Evolutionary conservation across 768 basidiomycete genomes (phyloP).

Genomic region (Botryobasidium botryosum): DNA sequence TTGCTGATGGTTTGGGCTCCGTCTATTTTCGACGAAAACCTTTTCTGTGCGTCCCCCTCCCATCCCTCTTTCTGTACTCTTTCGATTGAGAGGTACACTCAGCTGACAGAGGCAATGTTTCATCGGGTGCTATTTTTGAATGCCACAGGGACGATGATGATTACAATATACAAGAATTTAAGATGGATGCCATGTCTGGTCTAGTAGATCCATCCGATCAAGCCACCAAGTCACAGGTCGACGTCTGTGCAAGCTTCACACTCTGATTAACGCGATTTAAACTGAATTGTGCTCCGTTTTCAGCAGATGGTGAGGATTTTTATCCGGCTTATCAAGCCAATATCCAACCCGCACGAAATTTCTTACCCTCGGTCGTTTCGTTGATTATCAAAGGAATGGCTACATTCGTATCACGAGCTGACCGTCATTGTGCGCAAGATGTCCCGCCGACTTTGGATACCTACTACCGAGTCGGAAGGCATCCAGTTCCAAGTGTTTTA

Average conservation of each 20-base stretch:
- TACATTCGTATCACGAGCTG: slow-evolving; percentile 65
- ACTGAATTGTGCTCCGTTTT: too few relatives aligned
- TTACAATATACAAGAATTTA: slow-evolving; percentile 51
- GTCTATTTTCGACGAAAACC: slow-evolving; percentile 78
- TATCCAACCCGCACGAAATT: too few relatives aligned
- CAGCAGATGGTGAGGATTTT: too few relatives aligned
- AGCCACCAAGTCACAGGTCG: too few relatives aligned
- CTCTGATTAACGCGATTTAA: too few relatives aligned
- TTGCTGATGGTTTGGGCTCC: slow-evolving; percentile 68
- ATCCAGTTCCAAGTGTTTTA: slow-evolving; percentile 51
- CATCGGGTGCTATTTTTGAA: slow-evolving; percentile 12
- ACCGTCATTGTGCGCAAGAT: slow-evolving; percentile 70
- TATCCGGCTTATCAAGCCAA: too few relatives aligned
- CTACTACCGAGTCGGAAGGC: slow-evolving; percentile 57
- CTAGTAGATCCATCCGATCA: slow-evolving; percentile 1
- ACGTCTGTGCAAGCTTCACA: too few relatives aligned
- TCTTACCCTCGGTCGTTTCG: too few relatives aligned
- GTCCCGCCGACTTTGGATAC: slow-evolving; percentile 66
- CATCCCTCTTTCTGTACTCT: background rate
- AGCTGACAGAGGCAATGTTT: too few relatives aligned
- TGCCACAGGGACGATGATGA: slow-evolving; percentile 54
- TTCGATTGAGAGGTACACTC: background rate
- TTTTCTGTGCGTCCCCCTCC: slow-evolving; percentile 32
- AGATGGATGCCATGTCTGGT: slow-evolving; percentile 1
- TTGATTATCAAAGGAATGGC: too few relatives aligned